Base-by-base conservation (phyloP, 2,329 filamentous ascomycete genomes). In the Clarireedia hainanense region DNA sequence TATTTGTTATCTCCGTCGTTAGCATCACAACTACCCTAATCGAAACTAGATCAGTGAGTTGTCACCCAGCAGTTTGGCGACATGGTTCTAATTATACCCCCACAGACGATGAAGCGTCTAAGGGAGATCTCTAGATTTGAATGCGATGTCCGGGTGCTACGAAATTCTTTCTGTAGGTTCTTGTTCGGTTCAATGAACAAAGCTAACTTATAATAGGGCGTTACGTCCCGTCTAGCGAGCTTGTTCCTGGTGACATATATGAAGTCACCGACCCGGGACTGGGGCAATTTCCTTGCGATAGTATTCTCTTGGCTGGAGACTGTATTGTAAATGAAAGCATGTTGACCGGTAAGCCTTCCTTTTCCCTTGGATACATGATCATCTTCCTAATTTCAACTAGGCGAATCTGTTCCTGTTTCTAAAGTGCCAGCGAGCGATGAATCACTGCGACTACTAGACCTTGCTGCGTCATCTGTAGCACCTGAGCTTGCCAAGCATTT, bases 271-370 rank as follows among this genome's bases (percentile, higher is more conserved):
- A 99, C 70, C 94, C 94, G 2, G 90, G 86, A 15, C 76, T 99
- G 26, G 82, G 82, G 3, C 89, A 95, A 64, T 88, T 97, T 60
- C 94, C 94, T 0, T 94, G 89, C 66, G 94, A 99, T 70, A 95
- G 92, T 70, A 75, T 99, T 36, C 75, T 99, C 5, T 78, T 99
- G 0, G 89, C 89, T 52, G 95, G 94, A 42, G 95, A 99, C 72
- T 96, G 91, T 67, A 97, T 99, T 60, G 91, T 99, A 62, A 99
- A 99, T 67, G 94, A 99, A 73, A 97, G 94, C 73, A 99, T 99
- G 94, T 81, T 99, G 37, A 99, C 94, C 40, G 83, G 76, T 79
- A 67, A 61, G 67, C 26, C 36, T 12, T 27, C 39, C 39, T 42
- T 10, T 42, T 9, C 39, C 39, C 7, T 42, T 42, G 5, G 47